A percentile compares a stretch with the other conserved stretches of the same genome.
Conservation (phyloP, 345 rosid genomes). For the Melaleuca alternifolia region DNA sequence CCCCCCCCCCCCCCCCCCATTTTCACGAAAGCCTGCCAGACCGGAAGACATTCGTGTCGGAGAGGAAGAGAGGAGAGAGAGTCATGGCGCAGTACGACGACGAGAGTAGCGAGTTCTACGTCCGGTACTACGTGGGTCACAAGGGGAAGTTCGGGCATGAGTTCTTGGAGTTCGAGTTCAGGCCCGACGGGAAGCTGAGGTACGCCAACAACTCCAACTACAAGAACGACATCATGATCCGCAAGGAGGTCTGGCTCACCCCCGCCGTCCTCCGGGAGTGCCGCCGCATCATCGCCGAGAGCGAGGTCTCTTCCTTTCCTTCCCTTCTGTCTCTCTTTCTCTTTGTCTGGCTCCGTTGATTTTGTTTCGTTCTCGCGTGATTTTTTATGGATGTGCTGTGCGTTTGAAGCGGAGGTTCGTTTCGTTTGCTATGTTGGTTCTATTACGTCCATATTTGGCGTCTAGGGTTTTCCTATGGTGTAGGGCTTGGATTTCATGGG, state of each 20-base stretch:
- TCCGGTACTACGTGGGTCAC: conserved; percentile 95
- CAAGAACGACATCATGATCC: conserved; percentile 99
- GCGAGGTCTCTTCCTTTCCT: conserved; percentile 44
- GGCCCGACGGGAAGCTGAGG: conserved; percentile 93
- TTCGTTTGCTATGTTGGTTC: neutral
- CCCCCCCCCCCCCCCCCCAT: neutral
- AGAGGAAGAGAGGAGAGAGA: neutral
- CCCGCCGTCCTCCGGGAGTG: conserved; percentile 90
- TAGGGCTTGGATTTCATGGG: neutral
- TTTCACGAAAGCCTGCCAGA: neutral
- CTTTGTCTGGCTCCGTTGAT: neutral
- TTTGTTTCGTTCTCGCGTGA: neutral
- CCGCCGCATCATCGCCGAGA: conserved; percentile 95
- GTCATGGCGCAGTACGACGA: conserved; percentile 31
- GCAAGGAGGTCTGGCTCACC: conserved; percentile 92
- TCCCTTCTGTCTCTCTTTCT: neutral
- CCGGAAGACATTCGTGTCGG: neutral
- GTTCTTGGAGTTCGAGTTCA: conserved; percentile 97
- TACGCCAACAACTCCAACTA: conserved; percentile 98
- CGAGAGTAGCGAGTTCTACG: conserved; percentile 67
- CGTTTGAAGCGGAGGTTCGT: neutral
- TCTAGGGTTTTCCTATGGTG: neutral
- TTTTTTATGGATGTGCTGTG: neutral
- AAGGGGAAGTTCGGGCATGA: conserved; percentile 98
- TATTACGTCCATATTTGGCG: neutral